Percentiles rank a stretch among this genome's conserved stretches.
These are phyloP conservation scores for Hanseniaspora mollemarum DNA, from an alignment of 805 yeast genomes.

Conservation along the genomic window DNA sequence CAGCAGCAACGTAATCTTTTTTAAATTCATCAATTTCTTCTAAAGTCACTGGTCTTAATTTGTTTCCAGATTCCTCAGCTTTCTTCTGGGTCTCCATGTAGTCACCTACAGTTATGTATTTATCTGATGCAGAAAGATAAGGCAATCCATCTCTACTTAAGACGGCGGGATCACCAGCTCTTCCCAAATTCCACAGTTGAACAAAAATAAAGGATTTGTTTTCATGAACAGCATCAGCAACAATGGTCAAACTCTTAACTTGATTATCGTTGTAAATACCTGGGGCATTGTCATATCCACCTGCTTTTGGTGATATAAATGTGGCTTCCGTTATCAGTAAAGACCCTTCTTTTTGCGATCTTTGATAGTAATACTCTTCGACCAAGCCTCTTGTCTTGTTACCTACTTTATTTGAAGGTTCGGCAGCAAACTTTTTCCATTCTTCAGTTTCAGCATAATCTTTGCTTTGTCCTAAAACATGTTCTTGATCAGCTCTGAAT, in stretches of 20 bases:
- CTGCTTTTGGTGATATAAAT: conserved; percentile 34
- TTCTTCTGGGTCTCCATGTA: conserved; percentile 24
- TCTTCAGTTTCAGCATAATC: neutral
- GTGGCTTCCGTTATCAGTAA: conserved; percentile 53
- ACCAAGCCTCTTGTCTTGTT: conserved; percentile 34
- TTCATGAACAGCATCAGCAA: conserved; percentile 41
- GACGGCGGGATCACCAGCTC: conserved; percentile 33
- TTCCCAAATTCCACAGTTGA: conserved; percentile 45
- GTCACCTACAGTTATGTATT: conserved; percentile 27
- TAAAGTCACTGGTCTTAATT: conserved; percentile 19
- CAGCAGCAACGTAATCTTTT: conserved; percentile 36
- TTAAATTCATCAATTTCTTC: conserved; percentile 34
- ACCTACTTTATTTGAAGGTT: conserved; percentile 26
- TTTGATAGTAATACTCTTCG: conserved; percentile 44
- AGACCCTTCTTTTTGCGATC: conserved; percentile 47
- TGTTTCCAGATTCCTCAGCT: conserved; percentile 27
- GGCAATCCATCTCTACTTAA: conserved; percentile 31
- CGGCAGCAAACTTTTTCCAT: conserved; percentile 2
- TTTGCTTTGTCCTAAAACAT: conserved; percentile 5
- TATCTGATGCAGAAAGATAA: conserved; percentile 34
- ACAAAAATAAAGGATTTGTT: conserved; percentile 37
- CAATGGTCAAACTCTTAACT: conserved; percentile 38
- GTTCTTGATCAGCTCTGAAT: conserved; percentile 29
- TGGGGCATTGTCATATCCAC: conserved; percentile 37
- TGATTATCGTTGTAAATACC: conserved; percentile 43